Evolutionary conservation across 768 basidiomycete genomes (phyloP), one percentile per base, ranked within the genome.

Genomic region (Hygrocybe coccinea): DNA sequence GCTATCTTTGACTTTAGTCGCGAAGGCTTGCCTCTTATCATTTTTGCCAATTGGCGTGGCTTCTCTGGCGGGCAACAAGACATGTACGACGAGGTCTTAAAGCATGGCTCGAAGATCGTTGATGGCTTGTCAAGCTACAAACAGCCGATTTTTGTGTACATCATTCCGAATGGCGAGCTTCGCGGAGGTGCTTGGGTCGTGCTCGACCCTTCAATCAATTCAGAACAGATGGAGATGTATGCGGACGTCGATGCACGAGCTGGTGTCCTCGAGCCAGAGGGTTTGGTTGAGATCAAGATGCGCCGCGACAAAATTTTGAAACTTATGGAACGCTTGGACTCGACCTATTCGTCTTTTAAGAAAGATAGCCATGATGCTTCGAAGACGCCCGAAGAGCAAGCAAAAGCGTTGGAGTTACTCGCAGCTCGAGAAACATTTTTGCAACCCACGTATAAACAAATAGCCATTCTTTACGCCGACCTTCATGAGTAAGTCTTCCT

Each of bases 181-280:
- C 94, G 97, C 67, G 97, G 97, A 64, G 97, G 97, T 62, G 97
- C 97, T 34, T 99, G 95, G 95, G 97, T 98, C 62, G 97, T 99
- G 1, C 83, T 99, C 43, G 97, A 99, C 70, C 97, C 97, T 25
- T 90, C 91, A 15, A 98, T 99, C 78, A 98, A 98, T 74, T 76
- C 86, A 2, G 85, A 91, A 64, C 92, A 97, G 71, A 97, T 99
- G 95, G 89, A 97, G 74, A 98, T 99, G 95, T 98, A 94, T 65
- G 95, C 95, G 22, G 97, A 98, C 66, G 84, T 89, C 44, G 95
- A 97, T 7, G 84, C 97, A 19, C 88, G 97, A 54, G 97, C 94
- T 44, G 97, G 97, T 78, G 92, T 99, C 29, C 77, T 91, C 44
- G 97, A 99, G 69, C 91, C 97, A 2, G 97, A 98, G 73, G 97